A percentile compares a stretch with the other conserved stretches of the same genome.
Conservation (phyloP, 306 rosid genomes). For the Gleditsia sinensis region DNA sequence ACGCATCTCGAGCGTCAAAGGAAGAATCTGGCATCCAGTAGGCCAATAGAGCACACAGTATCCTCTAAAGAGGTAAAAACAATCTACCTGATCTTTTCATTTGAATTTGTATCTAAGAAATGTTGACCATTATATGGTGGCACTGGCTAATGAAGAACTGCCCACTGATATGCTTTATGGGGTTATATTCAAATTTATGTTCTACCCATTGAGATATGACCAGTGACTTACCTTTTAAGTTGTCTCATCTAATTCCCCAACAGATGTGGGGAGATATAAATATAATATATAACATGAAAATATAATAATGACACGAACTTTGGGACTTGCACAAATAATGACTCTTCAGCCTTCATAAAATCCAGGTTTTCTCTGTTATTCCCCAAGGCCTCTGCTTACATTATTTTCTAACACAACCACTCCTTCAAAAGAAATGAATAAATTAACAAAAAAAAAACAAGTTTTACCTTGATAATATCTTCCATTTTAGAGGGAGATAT, state of each 20-base stretch:
- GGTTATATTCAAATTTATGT: background rate
- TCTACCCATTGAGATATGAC: background rate
- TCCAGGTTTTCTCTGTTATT: too few species aligned
- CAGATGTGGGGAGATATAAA: slow-evolving; percentile 2
- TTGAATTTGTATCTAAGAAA: background rate
- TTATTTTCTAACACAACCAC: too few species aligned
- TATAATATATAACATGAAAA: too few species aligned
- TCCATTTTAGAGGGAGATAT: background rate
- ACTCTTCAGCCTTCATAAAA: too few species aligned
- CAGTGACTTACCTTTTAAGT: background rate
- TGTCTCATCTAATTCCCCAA: background rate
- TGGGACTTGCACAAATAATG: too few species aligned
- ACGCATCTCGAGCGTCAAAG: slow-evolving; percentile 43
- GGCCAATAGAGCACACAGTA: slow-evolving; percentile 39
- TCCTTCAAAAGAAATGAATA: background rate
- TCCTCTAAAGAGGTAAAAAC: slow-evolving; percentile 50
- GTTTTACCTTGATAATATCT: background rate
- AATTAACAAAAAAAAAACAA: slow-evolving; percentile 4
- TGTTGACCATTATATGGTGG: background rate
- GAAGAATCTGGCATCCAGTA: slow-evolving; percentile 42
- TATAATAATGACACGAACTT: too few species aligned
- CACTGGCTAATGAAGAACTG: background rate
- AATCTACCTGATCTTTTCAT: background rate
- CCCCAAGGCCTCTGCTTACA: too few species aligned
- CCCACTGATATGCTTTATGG: background rate